Evolutionary conservation across 495 filamentous ascomycete genomes (phyloP), one percentile per base, ranked within the genome.

Genomic region (Lepidopterella palustris): DNA sequence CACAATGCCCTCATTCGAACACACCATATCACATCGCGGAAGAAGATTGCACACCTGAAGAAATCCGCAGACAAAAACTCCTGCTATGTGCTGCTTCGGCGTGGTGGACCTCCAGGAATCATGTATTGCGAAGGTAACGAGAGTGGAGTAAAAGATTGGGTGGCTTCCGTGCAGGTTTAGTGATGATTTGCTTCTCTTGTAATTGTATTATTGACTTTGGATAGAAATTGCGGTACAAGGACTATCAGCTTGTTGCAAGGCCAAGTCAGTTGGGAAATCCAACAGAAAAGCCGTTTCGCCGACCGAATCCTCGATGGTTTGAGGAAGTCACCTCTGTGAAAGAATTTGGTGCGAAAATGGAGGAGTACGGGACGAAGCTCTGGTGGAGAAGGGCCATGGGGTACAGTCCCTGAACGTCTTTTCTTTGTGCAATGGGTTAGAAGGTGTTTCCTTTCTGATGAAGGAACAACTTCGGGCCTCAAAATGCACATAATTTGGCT

Each of bases 11-110:
- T 91, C 50, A 88, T 91, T 32, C 79, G 85, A 39, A 90, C 87
- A 4, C 87, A 91, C 68, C 87, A 90, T 73, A 90, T 91, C 70
- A 89, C 87, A 25, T 89, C 86, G 9, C 87, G 87, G 48, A 88
- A 88, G 58, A 91, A 91, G 69, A 80, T 91, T 18, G 77, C 80
- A 10, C 78, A 79, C 11, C 75, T 90, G 21, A 82, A 81, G 65
- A 81, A 83, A 53, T 83, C 85, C 3, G 84, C 87, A 2, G 73
- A 78, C 39, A 71, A 77, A 13, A 71, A 78, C 62, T 69, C 77
- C 59, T 80, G 83, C 67, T 79, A 77, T 29, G 85, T 83, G 2
- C 78, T 90, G 11, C 76, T 89, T 2, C 80, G 87, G 27, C 84
- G 78, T 51, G 85, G 86, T 3, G 80, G 82, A 3, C 81, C 78